Base-by-base conservation (phyloP, 352 stramenopile species). In the Pythium monospermum region DNA sequence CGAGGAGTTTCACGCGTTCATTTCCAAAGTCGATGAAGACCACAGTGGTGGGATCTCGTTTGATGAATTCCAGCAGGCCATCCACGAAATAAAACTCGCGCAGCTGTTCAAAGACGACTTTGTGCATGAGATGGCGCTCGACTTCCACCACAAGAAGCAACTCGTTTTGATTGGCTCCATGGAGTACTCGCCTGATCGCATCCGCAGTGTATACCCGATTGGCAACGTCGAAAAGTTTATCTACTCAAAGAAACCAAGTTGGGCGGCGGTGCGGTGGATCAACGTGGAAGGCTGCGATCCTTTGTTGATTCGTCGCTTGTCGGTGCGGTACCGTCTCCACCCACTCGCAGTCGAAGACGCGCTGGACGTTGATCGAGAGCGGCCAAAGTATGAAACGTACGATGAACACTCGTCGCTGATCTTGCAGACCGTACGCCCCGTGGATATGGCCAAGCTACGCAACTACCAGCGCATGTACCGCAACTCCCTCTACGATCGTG, bases 81-180 rank as follows among this genome's bases (percentile, higher is more conserved):
- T 95, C 23, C 85, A 94, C 37, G 84, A 91, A 59, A 88, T 95
- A 53, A 95, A 95, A 59, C 52, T 94, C 33, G 83, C 83, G 16
- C 81, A 94, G 37, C 73, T 95, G 45, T 92, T 95, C 46, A 84
- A 68, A 40, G 65, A 71, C 6, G 66, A 75, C 16, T 82, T 85
- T 55, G 37, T 91, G 5, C 45, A 28, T 0, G 67, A 83, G 6
- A 66, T 71, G 46, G 59, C 54, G 0, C 36, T 65, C 21, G 58
- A 50, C 31, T 61, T 40, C 25, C 48, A 46, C 49, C 48, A 25
- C 43, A 44, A 11, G 28, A 58, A 22, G 32, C 57, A 26, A 37
- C 61, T 26, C 40, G 41, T 40, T 6, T 38, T 51, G 32, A 42
- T 93, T 10, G 76, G 83, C 6, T 76, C 77, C 23, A 83, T 94